Conservation (phyloP, 805 yeast genomes). For the Torulaspora quercuum region DNA sequence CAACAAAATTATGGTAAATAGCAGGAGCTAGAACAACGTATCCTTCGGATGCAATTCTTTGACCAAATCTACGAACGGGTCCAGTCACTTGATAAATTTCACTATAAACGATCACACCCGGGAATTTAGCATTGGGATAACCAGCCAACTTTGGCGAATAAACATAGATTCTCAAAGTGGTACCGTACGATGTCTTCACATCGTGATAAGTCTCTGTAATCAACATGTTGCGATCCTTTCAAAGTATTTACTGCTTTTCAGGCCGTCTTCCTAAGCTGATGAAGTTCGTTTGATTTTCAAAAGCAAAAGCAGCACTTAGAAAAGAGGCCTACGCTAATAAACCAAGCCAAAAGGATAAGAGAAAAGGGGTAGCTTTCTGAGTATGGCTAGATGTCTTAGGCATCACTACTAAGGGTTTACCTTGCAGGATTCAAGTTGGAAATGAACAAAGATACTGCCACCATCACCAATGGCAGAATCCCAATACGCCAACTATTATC, state of each 20-base stretch:
- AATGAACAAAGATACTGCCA: constrained; percentile 19
- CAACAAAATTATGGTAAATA: constrained; percentile 69
- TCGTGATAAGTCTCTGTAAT: constrained; percentile 64
- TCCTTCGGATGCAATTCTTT: constrained; percentile 75
- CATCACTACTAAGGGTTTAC: constrained; percentile 23
- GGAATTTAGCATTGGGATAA: constrained; percentile 75
- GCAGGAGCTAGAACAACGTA: constrained; percentile 77
- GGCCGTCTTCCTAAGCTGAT: no score
- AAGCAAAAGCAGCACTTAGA: no score
- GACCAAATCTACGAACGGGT: constrained; percentile 74
- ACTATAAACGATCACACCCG: constrained; percentile 74
- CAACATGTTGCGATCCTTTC: constrained; percentile 45
- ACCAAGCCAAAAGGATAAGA: no score
- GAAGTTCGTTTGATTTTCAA: no score
- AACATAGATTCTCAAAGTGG: constrained; percentile 61
- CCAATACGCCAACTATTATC: constrained; percentile 1
- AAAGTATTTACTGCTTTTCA: no score
- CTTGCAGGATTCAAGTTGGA: constrained; percentile 19
- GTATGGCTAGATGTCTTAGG: constrained; percentile 29
- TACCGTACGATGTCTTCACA: constrained; percentile 60
- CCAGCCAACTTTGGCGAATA: constrained; percentile 67
- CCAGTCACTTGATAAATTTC: constrained; percentile 84
- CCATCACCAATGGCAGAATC: constrained; percentile 22
- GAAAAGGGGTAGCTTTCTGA: no score
- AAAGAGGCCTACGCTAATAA: no score